Evolutionary conservation across 768 basidiomycete species (phyloP).

Genomic region (Naganishia vaughanmartiniae): DNA sequence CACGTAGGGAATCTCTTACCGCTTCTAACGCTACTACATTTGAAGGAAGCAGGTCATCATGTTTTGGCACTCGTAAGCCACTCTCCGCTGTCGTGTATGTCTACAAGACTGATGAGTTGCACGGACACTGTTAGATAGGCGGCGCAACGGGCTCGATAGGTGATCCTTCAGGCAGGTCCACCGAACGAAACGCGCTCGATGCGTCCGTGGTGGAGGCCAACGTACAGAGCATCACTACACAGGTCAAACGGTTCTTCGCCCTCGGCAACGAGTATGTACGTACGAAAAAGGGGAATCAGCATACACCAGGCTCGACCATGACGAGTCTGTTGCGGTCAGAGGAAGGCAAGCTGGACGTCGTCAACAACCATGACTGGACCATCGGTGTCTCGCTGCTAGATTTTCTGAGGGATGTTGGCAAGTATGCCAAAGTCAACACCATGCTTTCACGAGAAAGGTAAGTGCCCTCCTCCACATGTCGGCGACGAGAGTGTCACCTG

Average conservation of each 20-base stretch:
- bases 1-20: slow-evolving; percentile 94
- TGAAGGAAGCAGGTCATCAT: slow-evolving; percentile 77
- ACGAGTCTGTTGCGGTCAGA: neutral
- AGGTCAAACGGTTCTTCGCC: slow-evolving; percentile 70
- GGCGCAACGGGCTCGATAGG: slow-evolving; percentile 95
- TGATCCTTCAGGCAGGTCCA: slow-evolving; percentile 85
- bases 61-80: slow-evolving; percentile 74
- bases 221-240: slow-evolving; percentile 62
- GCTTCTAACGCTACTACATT: slow-evolving; percentile 79
- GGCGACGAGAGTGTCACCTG: slow-evolving; percentile 29
- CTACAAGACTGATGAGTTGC: neutral
- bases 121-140: slow-evolving; percentile 65
- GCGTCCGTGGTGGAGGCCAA: slow-evolving; percentile 65
- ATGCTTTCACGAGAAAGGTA: slow-evolving; percentile 92
- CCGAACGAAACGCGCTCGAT: slow-evolving; percentile 72
- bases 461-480: slow-evolving; percentile 40
- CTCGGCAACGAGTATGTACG: slow-evolving; percentile 64
- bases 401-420: slow-evolving; percentile 77
- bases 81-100: neutral
- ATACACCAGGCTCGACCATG: neutral
- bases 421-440: slow-evolving; percentile 73
- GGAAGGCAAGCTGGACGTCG: slow-evolving; percentile 52
- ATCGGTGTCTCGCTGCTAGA: slow-evolving; percentile 69
- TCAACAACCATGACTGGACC: slow-evolving; percentile 78
- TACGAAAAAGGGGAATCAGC: neutral